phyloP scores from a whole-genome alignment of 352 stramenopile species.

The Albugo candida region DNA sequence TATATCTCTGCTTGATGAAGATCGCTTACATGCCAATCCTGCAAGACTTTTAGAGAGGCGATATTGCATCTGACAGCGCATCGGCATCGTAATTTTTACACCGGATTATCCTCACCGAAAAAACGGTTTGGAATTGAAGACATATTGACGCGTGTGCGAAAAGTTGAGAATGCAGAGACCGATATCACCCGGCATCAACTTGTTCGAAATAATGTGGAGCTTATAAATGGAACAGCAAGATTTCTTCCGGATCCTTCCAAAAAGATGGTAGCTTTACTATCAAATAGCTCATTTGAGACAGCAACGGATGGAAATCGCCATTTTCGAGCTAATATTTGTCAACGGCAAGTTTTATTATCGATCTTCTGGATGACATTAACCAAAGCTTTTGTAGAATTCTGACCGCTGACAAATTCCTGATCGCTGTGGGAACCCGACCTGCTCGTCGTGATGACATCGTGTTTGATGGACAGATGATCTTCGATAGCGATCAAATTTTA shows the following conservation, averaged over 20 bases:
- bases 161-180: constrained; percentile 65
- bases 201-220: constrained; percentile 53
- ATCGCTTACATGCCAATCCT: background rate
- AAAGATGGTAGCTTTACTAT: constrained; percentile 66
- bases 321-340: constrained; percentile 61
- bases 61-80: constrained; percentile 78
- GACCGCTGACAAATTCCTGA: constrained; percentile 71
- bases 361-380: background rate
- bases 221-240: constrained; percentile 62
- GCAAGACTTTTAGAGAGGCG: constrained; percentile 76
- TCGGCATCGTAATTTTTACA: constrained; percentile 78
- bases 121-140: constrained; percentile 65
- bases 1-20: background rate
- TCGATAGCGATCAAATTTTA: constrained; percentile 73
- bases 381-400: constrained; percentile 24
- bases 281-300: constrained; percentile 67
- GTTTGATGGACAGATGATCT: constrained; percentile 75
- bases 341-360: constrained; percentile 21
- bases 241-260: constrained; percentile 44
- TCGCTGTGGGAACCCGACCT: constrained; percentile 70
- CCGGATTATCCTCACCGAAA: constrained; percentile 31
- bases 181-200: constrained; percentile 73
- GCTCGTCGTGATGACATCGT: constrained; percentile 58
- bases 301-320: constrained; percentile 55
- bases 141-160: constrained; percentile 68